Percentiles rank a stretch among this genome's conserved stretches.
These are phyloP conservation scores for Bodo saltans DNA, from an alignment of 78 protist genomes.

Conservation along the genomic window DNA sequence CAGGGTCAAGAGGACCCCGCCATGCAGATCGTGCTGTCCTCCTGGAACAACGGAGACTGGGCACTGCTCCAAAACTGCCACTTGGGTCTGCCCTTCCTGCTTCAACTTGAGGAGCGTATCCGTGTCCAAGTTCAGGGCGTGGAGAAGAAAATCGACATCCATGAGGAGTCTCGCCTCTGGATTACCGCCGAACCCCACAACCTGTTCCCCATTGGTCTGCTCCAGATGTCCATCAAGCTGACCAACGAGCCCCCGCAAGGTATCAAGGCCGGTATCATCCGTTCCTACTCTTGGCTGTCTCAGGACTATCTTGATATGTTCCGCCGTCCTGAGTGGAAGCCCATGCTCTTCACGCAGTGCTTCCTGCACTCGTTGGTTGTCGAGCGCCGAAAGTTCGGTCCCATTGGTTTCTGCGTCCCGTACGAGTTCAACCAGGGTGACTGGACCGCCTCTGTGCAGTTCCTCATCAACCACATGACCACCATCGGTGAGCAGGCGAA, in stretches of 20 bases:
- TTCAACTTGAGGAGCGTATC: constrained; percentile 43
- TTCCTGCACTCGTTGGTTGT: constrained; percentile 76
- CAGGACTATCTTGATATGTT: constrained; percentile 65
- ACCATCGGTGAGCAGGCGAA: constrained; percentile 45
- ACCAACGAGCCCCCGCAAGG: constrained; percentile 85
- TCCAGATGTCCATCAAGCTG: constrained; percentile 79
- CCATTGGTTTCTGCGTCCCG: constrained; percentile 80
- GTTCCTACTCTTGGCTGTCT: constrained; percentile 54
- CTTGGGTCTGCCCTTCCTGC: constrained; percentile 64
- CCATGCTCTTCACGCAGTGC: constrained; percentile 60
- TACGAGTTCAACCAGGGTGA: constrained; percentile 90
- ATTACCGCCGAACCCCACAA: constrained; percentile 71
- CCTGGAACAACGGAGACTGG: constrained; percentile 64
- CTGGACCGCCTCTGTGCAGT: constrained; percentile 56
- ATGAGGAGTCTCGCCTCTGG: constrained; percentile 62
- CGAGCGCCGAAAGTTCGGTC: constrained; percentile 85
- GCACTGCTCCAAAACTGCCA: constrained; percentile 86
- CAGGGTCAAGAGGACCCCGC: constrained; percentile 84
- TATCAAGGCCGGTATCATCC: constrained; percentile 61
- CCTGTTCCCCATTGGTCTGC: constrained; percentile 75
- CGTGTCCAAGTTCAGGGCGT: neutral
- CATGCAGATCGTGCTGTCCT: constrained; percentile 8
- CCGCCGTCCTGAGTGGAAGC: constrained; percentile 58
- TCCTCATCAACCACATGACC: constrained; percentile 70
- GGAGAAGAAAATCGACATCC: neutral